These are phyloP conservation scores for Castanea mollissima DNA, from an alignment of 306 rosid species.

Conservation along the genomic window DNA sequence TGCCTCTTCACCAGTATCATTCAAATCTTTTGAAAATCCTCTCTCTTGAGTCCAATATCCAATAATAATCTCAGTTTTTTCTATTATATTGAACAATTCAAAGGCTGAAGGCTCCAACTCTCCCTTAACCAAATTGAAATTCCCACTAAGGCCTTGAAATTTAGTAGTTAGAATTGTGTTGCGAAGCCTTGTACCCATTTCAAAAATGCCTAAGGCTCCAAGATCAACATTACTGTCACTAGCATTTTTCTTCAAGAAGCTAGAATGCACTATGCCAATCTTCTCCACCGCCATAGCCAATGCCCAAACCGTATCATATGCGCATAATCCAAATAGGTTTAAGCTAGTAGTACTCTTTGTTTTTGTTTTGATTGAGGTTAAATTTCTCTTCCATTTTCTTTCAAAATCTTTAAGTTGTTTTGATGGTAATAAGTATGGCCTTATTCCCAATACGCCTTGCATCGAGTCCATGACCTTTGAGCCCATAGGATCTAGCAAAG, in stretches of 20 bases:
- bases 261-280: not conserved
- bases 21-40: no score
- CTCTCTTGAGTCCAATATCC: slow-evolving; percentile 25
- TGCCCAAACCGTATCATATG: slow-evolving; percentile 41
- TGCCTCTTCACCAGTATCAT: not conserved
- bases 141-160: slow-evolving; percentile 28
- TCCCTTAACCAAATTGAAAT: slow-evolving; percentile 23
- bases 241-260: not conserved
- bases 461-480: slow-evolving; percentile 17
- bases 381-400: slow-evolving; percentile 4
- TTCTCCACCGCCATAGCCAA: slow-evolving; percentile 27
- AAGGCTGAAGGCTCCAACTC: slow-evolving; percentile 25
- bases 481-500: slow-evolving; percentile 5
- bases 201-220: slow-evolving; percentile 10
- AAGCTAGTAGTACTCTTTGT: not conserved
- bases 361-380: not conserved
- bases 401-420: slow-evolving; percentile 13
- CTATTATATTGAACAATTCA: slow-evolving; percentile 32
- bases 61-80: slow-evolving; percentile 20
- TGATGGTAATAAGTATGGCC: slow-evolving; percentile 6
- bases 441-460: slow-evolving; percentile 47
- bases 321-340: slow-evolving; percentile 32
- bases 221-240: not conserved
- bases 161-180: not conserved
- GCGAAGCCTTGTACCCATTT: slow-evolving; percentile 9